Evolutionary conservation across 305 asterid genomes (phyloP).

Genomic region (Petunia hybrid): DNA sequence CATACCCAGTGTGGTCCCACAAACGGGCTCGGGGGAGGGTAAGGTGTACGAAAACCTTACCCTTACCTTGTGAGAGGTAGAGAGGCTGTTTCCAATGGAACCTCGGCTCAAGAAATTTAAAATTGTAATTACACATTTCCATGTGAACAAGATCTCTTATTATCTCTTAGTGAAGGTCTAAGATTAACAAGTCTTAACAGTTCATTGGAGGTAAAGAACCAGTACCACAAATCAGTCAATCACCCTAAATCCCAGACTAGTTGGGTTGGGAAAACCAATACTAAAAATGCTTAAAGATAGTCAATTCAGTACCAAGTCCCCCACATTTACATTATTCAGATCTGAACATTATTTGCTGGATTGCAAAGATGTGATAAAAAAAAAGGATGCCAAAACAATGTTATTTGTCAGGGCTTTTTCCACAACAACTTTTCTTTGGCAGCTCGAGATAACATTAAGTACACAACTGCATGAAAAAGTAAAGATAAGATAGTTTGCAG

Average conservation of each 20-base stretch:
- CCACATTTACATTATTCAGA: slow-evolving; percentile 9
- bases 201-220: slow-evolving; percentile 3
- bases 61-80: too few relatives aligned
- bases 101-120: background rate
- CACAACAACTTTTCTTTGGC: background rate
- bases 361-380: background rate
- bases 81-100: too few relatives aligned
- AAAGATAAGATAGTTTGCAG: background rate
- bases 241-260: slow-evolving; percentile 23
- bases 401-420: slow-evolving; percentile 18
- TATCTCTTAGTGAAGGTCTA: background rate
- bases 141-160: background rate
- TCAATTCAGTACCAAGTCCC: background rate
- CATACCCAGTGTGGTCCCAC: too few relatives aligned
- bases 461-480: slow-evolving; percentile 15
- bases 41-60: too few relatives aligned
- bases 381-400: slow-evolving; percentile 12
- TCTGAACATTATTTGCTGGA: background rate
- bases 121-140: slow-evolving; percentile 3
- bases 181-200: background rate
- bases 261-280: background rate
- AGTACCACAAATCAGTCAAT: background rate
- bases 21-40: too few relatives aligned
- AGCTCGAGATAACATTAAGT: background rate
- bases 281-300: slow-evolving; percentile 8